Evolutionary conservation across 805 yeast species (phyloP), one percentile per base, ranked within the genome.

Genomic region (Torulaspora delbrueckii): DNA sequence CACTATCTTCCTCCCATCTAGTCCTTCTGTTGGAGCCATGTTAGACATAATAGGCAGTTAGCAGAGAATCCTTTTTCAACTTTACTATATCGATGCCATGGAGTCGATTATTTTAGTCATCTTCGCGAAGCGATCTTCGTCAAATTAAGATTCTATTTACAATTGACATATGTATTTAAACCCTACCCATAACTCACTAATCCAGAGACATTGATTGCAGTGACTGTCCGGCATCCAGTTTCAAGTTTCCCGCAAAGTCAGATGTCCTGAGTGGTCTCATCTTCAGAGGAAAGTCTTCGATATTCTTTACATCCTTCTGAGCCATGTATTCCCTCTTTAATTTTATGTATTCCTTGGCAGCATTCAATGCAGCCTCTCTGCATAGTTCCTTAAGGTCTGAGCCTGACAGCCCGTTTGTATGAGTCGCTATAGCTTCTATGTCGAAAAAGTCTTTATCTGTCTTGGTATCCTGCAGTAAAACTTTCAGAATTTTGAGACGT

Each of bases 311-410:
- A 9, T 45, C 40, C 2, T 27, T 42, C 14, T 42, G 42, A 5
- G 34, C 50, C 54, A 39, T 72, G 67, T 53, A 74, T 70, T 52
- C 65, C 65, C 60, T 74, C 61, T 86, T 84, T 44, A 68, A 66
- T 45, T 78, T 71, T 47, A 91, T 86, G 62, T 78, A 87, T 65
- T 93, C 97, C 55, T 96, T 75, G 59, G 91, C 89, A 0, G 96
- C 86, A 54, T 76, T 76, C 72, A 90, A 77, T 1, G 96, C 96
- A 0, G 99, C 99, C 58, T 87, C 95, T 45, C 99, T 78, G 61
- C 96, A 88, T 40, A 86, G 68, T 61, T 93, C 99, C 58, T 86
- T 83, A 61, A 93, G 73, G 58, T 91, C 99, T 2, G 96, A 85
- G 2, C 99, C 99, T 53, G 95, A 85, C 60, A 79, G 71, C 1